These are phyloP conservation scores for Botryotinia convoluta DNA, from an alignment of 2,329 filamentous ascomycete genomes.

Conservation along the genomic window DNA sequence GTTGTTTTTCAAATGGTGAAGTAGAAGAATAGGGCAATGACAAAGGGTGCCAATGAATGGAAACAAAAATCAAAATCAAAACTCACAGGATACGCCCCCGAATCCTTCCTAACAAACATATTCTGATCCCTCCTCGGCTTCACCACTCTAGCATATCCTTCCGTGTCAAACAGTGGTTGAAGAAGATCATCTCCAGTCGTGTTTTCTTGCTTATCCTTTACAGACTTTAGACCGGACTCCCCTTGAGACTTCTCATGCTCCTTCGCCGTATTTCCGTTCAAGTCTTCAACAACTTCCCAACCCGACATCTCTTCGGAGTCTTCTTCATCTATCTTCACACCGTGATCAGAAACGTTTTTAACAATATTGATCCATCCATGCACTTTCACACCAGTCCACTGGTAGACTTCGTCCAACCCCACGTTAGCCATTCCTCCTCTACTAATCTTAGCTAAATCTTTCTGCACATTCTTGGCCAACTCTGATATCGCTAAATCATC, in stretches of 20 bases:
- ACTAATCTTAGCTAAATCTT: slow-evolving; percentile 63
- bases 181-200: neutral
- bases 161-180: neutral
- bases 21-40: neutral
- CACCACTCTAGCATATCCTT: slow-evolving; percentile 2
- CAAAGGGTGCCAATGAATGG: neutral
- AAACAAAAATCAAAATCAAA: neutral
- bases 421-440: slow-evolving; percentile 53
- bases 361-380: slow-evolving; percentile 82
- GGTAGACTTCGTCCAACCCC: slow-evolving; percentile 66
- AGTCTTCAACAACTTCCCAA: slow-evolving; percentile 12
- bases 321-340: neutral
- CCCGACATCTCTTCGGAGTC: slow-evolving; percentile 19
- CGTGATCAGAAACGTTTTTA: slow-evolving; percentile 33
- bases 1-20: neutral
- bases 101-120: neutral
- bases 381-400: slow-evolving; percentile 71
- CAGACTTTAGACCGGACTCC: neutral
- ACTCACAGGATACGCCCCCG: slow-evolving; percentile 32
- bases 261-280: neutral
- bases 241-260: neutral
- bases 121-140: neutral
- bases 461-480: slow-evolving; percentile 62
- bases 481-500: slow-evolving; percentile 41
- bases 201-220: neutral